Percentiles rank a stretch among this genome's conserved stretches.
Conservation (phyloP, 2,329 filamentous ascomycete genomes). For the Ascochyta viciae-villosae region DNA sequence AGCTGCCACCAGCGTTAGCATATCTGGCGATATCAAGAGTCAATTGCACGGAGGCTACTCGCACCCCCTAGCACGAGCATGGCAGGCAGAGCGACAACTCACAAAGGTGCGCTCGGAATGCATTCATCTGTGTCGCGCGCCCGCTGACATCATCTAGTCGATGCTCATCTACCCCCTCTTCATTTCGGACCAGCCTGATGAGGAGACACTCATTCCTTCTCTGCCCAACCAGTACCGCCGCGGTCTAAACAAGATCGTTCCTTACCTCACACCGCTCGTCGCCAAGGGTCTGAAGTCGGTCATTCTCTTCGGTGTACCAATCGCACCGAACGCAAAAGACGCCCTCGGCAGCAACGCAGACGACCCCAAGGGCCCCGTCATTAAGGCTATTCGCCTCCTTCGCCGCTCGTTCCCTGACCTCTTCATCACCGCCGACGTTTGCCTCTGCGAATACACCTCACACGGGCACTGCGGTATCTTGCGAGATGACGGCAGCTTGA, state of each 20-base stretch:
- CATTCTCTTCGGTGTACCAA: constrained; percentile 93
- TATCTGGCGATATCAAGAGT: constrained; percentile 59
- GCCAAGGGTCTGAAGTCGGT: constrained; percentile 90
- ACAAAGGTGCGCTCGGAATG: constrained; percentile 52
- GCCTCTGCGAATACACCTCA: constrained; percentile 97
- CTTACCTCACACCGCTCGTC: constrained; percentile 85
- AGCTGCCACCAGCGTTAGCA: constrained; percentile 60
- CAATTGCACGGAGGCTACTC: constrained; percentile 61
- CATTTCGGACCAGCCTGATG: constrained; percentile 91
- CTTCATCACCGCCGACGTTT: constrained; percentile 92
- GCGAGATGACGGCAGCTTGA: constrained; percentile 87
- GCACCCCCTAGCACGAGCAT: constrained; percentile 58
- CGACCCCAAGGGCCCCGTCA: constrained; percentile 91
- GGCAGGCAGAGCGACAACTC: constrained; percentile 61
- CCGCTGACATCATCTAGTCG: constrained; percentile 64
- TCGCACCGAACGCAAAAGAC: constrained; percentile 83
- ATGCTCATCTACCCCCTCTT: constrained; percentile 99
- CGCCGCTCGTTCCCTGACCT: constrained; percentile 86
- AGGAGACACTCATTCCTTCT: constrained; percentile 88
- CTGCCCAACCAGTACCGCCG: constrained; percentile 89
- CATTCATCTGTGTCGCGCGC: background rate
- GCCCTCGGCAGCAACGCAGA: constrained; percentile 90
- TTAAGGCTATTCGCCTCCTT: constrained; percentile 82
- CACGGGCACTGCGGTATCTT: constrained; percentile 98
- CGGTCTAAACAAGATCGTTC: constrained; percentile 83